These are phyloP conservation scores for Carex myosuroides DNA, from an alignment of 176 grass and related monocot species.

Conservation along the genomic window DNA sequence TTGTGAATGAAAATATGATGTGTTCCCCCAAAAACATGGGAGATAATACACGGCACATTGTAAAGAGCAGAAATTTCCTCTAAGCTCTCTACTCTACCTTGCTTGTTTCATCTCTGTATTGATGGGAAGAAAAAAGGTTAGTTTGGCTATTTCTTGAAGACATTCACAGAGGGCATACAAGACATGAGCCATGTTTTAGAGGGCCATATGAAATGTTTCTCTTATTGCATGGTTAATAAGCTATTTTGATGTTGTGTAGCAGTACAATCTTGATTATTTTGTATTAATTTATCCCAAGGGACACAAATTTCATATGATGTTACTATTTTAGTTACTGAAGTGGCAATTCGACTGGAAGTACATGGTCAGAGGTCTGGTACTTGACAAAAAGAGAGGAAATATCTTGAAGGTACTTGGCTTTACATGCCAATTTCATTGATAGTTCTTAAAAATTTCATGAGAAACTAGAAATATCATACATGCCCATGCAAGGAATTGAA, in stretches of 20 bases:
- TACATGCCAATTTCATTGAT: not conserved
- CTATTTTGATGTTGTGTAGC: not conserved
- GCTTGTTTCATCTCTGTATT: not conserved
- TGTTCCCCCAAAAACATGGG: not conserved
- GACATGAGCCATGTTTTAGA: not conserved
- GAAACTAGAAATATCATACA: not conserved
- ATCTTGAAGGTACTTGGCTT: conserved; percentile 72
- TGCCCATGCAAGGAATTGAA: not conserved
- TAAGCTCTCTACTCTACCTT: not conserved
- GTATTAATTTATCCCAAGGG: not conserved
- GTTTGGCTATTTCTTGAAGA: not conserved
- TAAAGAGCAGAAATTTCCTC: not conserved
- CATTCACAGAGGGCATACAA: not conserved
- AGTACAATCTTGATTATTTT: not conserved
- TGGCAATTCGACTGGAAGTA: conserved; percentile 99
- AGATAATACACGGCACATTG: not conserved
- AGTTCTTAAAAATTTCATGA: not conserved
- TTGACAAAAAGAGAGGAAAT: conserved; percentile 99
- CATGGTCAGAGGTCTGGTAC: conserved; percentile 95
- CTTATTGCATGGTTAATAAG: not conserved
- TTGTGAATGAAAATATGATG: not conserved
- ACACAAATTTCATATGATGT: conserved; percentile 6
- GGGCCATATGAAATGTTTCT: not conserved
- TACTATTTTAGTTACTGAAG: conserved; percentile 60
- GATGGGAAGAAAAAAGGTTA: not conserved